A percentile compares a stretch with the other conserved stretches of the same genome.
These are phyloP conservation scores for Cyclotella kingstonii DNA, from an alignment of 108 stramenopile genomes.

Conservation along the genomic window DNA sequence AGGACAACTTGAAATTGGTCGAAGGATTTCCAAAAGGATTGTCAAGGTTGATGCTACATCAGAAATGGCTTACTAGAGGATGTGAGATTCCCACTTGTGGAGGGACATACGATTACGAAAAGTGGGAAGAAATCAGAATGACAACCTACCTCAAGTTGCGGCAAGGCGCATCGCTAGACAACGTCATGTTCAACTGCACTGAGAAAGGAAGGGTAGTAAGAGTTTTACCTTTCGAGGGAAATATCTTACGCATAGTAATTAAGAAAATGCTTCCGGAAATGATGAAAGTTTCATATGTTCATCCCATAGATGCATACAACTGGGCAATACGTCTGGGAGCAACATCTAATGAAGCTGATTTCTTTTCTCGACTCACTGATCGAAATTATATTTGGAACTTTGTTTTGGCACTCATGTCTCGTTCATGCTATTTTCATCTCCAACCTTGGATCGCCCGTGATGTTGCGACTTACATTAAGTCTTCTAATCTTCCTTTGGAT, in stretches of 20 bases:
- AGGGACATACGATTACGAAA: neutral
- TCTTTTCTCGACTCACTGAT: constrained; percentile 12
- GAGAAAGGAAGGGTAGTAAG: neutral
- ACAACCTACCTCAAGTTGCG: neutral
- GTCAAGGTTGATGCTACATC: constrained; percentile 11
- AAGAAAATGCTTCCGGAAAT: neutral
- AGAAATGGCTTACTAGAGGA: constrained; percentile 2
- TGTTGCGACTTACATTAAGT: constrained; percentile 23
- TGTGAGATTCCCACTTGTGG: constrained; percentile 1
- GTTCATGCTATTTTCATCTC: constrained; percentile 28
- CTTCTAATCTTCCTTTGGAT: constrained; percentile 15
- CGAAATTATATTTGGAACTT: constrained; percentile 36
- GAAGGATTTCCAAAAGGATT: constrained; percentile 27
- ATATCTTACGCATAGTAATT: neutral
- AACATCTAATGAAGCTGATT: constrained; percentile 14
- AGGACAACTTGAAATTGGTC: constrained; percentile 2
- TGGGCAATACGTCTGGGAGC: constrained; percentile 33
- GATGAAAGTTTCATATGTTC: neutral
- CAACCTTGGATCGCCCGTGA: constrained; percentile 43
- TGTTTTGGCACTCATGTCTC: constrained; percentile 28
- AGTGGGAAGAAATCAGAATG: constrained; percentile 4
- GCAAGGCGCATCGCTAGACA: neutral
- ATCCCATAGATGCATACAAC: constrained; percentile 8
- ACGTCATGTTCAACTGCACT: neutral
- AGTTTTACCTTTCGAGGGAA: constrained; percentile 1